Base-by-base conservation (phyloP, 1,284 basidiomycete species). In the Somion occarium region DNA sequence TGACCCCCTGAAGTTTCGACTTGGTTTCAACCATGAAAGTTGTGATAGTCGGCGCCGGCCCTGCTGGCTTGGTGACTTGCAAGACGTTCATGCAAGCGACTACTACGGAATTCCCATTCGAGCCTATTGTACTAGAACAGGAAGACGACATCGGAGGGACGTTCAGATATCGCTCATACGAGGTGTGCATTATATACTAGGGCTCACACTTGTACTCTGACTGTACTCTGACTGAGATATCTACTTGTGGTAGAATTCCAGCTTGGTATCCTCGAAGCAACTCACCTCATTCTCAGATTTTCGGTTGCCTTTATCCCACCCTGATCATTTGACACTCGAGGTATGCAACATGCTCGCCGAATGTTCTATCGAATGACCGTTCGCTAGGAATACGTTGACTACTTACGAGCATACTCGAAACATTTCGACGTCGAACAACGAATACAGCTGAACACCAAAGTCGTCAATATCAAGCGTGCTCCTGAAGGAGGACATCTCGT, bases 201-300 rank as follows among this genome's bases (percentile, higher is more conserved):
- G n/a, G n/a, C n/a, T n/a, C n/a, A n/a, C n/a, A n/a, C n/a, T n/a
- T n/a, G n/a, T n/a, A n/a, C n/a, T n/a, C n/a, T n/a, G n/a, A n/a
- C n/a, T n/a, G n/a, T n/a, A n/a, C n/a, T n/a, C n/a, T n/a, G n/a
- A n/a, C n/a, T n/a, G n/a, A n/a, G n/a, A n/a, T n/a, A n/a, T n/a
- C n/a, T n/a, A n/a, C n/a, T n/a, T n/a, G n/a, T n/a, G n/a, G n/a
- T 63, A 84, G 72, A 80, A 82, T 53, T 76, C 80, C 26, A 74
- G 68, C 25, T 65, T 82, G 24, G 80, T 82, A 22, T 80, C 77
- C 1, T 80, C 76, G 5, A 80, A 81, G 59, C 83, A 85, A 61
- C 69, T 85, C 44, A 85, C 83, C 1, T 73, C 74, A 51, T 86
- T 83, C 65, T 79, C 78, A 37, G 83, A 86, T 64, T 85, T 81